Evolutionary conservation across 106 monocot species (phyloP).

Genomic region (Narthecium ossifragum): DNA sequence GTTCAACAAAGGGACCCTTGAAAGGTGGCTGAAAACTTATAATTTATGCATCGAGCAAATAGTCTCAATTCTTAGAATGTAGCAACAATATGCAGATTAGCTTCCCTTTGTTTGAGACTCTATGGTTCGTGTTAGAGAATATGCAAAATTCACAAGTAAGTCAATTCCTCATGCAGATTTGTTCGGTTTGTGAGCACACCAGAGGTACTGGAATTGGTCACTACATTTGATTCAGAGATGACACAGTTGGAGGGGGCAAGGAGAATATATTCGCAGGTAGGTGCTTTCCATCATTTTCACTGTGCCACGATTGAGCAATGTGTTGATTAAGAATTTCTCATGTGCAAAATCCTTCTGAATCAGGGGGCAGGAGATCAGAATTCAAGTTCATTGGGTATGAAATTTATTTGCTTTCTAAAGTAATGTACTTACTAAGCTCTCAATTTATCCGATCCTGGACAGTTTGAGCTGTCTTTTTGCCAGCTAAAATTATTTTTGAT

Average conservation of each 20-base stretch:
- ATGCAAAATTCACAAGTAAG: not conserved
- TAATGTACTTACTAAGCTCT: not conserved
- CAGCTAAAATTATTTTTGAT: not conserved
- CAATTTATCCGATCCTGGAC: not conserved
- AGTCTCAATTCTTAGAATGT: not conserved
- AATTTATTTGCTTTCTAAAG: not conserved
- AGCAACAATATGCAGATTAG: not conserved
- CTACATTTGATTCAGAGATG: constrained; percentile 90
- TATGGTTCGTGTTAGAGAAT: not conserved
- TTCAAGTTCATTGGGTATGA: constrained; percentile 31
- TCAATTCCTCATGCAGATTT: constrained; percentile 48
- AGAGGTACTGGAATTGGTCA: constrained; percentile 83
- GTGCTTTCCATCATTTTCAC: not conserved
- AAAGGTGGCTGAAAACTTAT: constrained; percentile 38
- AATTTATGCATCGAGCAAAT: too few relatives aligned
- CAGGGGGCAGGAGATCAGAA: constrained; percentile 51
- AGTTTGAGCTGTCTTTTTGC: not conserved
- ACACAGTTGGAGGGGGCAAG: constrained; percentile 87
- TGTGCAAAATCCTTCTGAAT: constrained; percentile 5
- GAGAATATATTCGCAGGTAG: constrained; percentile 75
- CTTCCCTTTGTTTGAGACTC: not conserved
- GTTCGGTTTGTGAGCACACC: constrained; percentile 97
- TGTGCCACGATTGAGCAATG: not conserved
- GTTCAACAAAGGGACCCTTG: constrained; percentile 83
- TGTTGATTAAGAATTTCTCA: not conserved